A percentile compares a stretch with the other conserved stretches of the same genome.
Conservation (phyloP, 495 filamentous ascomycete genomes). For the Penicillium ochrochloron region DNA sequence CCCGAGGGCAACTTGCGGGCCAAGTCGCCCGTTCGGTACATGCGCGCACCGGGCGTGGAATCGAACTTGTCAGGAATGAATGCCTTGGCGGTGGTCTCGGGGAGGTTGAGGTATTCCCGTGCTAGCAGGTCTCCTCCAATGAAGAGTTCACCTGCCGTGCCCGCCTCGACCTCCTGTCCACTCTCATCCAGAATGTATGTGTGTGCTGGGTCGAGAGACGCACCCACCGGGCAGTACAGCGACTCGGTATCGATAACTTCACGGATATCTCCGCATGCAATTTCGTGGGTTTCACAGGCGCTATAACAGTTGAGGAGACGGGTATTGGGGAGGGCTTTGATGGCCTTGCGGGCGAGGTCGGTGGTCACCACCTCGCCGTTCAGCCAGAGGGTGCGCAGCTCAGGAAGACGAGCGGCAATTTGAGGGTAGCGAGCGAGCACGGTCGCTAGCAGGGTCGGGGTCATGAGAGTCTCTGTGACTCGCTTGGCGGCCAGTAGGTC, state of each 20-base stretch:
- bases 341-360: slow-evolving; percentile 63
- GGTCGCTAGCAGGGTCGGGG: slow-evolving; percentile 69
- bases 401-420: slow-evolving; percentile 59
- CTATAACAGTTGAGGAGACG: slow-evolving; percentile 73
- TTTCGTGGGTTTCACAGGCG: slow-evolving; percentile 73
- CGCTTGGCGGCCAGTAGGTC: slow-evolving; percentile 60
- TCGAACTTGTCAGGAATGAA: slow-evolving; percentile 70
- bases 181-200: slow-evolving; percentile 65
- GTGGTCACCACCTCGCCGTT: slow-evolving; percentile 75
- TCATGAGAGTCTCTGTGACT: slow-evolving; percentile 74
- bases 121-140: slow-evolving; percentile 82
- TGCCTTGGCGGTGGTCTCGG: slow-evolving; percentile 71
- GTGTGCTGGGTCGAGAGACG: slow-evolving; percentile 59
- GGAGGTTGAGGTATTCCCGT: slow-evolving; percentile 79
- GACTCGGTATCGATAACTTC: slow-evolving; percentile 59
- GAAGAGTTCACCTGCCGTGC: slow-evolving; percentile 78
- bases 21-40: slow-evolving; percentile 88
- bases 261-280: slow-evolving; percentile 71
- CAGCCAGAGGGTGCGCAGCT: slow-evolving; percentile 66
- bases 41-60: slow-evolving; percentile 47
- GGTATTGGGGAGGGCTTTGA: slow-evolving; percentile 63
- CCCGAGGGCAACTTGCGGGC: slow-evolving; percentile 71
- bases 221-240: slow-evolving; percentile 65
- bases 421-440: slow-evolving; percentile 63
- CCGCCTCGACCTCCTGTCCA: slow-evolving; percentile 60